Evolutionary conservation across 2,329 filamentous ascomycete genomes (phyloP), one percentile per base, ranked within the genome.

Genomic region (Sphaceloma murrayae): DNA sequence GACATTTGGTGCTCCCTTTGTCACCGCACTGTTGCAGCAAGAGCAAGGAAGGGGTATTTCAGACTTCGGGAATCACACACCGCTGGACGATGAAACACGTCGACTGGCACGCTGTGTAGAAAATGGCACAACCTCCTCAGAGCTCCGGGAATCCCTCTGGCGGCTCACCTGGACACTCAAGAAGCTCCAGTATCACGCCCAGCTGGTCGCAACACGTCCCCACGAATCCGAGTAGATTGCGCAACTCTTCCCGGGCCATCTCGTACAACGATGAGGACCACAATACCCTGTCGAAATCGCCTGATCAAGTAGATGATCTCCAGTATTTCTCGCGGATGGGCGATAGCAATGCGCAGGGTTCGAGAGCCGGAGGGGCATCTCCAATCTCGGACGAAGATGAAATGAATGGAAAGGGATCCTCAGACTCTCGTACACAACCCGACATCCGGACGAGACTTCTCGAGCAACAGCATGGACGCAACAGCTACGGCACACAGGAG

Each of bases 361-460:
- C 49, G 3, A 43, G 49, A 3, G 50, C 55, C 31, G 62, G 64
- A 32, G 52, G 54, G 34, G 56, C 57, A 30, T 59, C 58, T 3
- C 51, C 57, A 45, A 50, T 51, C 7, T 54, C 59, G 21, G 56
- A 59, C 45, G 54, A 55, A 2, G 47, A 49, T 11, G 49, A 47
- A 5, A 50, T 53, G 11, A 50, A 47, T 17, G 49, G 33, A 2
- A 49, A 54, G 19, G 53, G 47, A 27, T 47, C 43, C 21, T 53
- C 52, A 27, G 52, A 53, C 31, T 49, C 52, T 9, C 49, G 52
- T 18, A 50, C 54, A 6, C 59, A 62, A 40, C 57, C 61, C 3
- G 62, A 59, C 17, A 60, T 58, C 16, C 62, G 60, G 22, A 59
- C 65, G 11, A 56, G 60, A 14, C 50, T 70, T 42, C 53, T 68